Conservation (phyloP, 2,329 filamentous ascomycete species). For the Dothideomycetidae sp. region DNA sequence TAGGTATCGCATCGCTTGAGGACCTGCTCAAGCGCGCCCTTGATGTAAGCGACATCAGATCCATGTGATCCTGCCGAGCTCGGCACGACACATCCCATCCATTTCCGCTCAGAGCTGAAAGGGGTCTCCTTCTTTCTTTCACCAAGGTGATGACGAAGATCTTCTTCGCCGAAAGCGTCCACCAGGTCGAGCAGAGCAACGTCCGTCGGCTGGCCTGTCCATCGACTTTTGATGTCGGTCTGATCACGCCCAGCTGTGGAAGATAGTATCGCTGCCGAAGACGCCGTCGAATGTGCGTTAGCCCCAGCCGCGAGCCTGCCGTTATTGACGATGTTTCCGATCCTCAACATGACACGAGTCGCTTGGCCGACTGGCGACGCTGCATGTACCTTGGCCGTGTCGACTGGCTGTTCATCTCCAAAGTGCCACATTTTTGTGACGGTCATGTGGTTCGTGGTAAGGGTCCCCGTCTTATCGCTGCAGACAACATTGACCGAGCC, state of each 20-base stretch:
- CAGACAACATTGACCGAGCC: conserved; percentile 99
- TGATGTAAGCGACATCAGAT: conserved; percentile 81
- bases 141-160: conserved; percentile 77
- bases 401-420: conserved; percentile 44
- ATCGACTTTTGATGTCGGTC: conserved; percentile 63
- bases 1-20: conserved; percentile 82
- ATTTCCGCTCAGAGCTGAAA: conserved; percentile 94
- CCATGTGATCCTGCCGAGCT: conserved; percentile 43
- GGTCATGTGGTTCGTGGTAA: conserved; percentile 98
- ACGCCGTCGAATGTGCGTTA: conserved; percentile 47
- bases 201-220: conserved; percentile 94
- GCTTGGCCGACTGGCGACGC: conserved; percentile 52
- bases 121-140: conserved; percentile 71
- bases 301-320: conserved; percentile 62
- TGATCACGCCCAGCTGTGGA: conserved; percentile 54
- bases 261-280: conserved; percentile 67
- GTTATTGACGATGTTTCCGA: conserved; percentile 95
- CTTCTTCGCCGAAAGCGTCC: conserved; percentile 80
- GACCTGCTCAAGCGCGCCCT: conserved; percentile 81
- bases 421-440: conserved; percentile 95
- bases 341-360: conserved; percentile 66
- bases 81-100: conserved; percentile 88
- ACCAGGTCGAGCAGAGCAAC: conserved; percentile 92
- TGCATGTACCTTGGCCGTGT: conserved; percentile 40
- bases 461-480: conserved; percentile 93